Evolutionary conservation across 2,329 filamentous ascomycete species (phyloP).

Genomic region (Apiospora sp.): DNA sequence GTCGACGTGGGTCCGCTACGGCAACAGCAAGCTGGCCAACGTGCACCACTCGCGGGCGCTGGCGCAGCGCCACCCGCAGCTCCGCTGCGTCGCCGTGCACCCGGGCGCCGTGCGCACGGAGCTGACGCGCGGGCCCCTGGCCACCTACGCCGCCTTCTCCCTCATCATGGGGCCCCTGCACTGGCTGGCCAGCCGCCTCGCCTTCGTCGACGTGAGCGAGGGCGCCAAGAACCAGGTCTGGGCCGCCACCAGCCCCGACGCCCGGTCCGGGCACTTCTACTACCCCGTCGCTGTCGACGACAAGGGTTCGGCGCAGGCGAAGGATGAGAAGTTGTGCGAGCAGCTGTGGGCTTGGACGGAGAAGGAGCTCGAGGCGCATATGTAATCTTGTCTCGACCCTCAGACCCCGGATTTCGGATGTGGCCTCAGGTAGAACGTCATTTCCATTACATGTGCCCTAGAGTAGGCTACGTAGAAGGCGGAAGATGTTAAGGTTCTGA

Average conservation of each 20-base stretch:
- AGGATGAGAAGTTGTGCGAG: slow-evolving; percentile 37
- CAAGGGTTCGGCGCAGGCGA: slow-evolving; percentile 30
- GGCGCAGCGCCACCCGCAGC: slow-evolving; percentile 47
- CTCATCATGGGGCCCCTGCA: neutral
- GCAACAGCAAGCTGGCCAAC: slow-evolving; percentile 53
- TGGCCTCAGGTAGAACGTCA: no score
- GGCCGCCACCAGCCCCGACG: slow-evolving; percentile 42
- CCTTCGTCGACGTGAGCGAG: slow-evolving; percentile 35
- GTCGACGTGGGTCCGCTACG: slow-evolving; percentile 50
- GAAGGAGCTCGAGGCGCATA: slow-evolving; percentile 36
- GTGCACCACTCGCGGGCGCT: slow-evolving; percentile 51
- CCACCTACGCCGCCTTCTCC: slow-evolving; percentile 7
- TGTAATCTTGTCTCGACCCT: neutral
- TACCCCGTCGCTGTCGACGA: slow-evolving; percentile 44
- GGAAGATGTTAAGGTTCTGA: neutral
- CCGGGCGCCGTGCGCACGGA: slow-evolving; percentile 43
- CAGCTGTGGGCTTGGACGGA: slow-evolving; percentile 46
- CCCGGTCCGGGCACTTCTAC: slow-evolving; percentile 44
- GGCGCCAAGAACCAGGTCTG: slow-evolving; percentile 50
- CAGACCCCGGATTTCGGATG: neutral
- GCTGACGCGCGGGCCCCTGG: slow-evolving; percentile 9
- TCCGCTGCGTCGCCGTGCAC: slow-evolving; percentile 51
- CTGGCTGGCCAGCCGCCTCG: neutral
- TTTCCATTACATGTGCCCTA: neutral
- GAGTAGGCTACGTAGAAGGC: neutral